Evolutionary conservation across 768 basidiomycete genomes (phyloP), one percentile per base, ranked within the genome.

Genomic region (Lactarius psammicola): DNA sequence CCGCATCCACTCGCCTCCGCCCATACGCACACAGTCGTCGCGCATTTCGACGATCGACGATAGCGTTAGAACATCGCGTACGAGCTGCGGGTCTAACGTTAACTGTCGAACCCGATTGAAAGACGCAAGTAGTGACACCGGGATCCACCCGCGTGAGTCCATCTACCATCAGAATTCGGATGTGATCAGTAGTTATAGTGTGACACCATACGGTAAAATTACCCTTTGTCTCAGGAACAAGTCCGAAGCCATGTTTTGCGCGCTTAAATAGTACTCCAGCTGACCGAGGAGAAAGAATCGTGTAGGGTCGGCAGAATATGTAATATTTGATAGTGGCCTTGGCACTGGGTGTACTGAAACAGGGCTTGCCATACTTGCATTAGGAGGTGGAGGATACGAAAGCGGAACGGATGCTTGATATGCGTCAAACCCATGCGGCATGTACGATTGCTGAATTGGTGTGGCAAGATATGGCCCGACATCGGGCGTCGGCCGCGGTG

Each of bases 261-360:
- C 81, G 70, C 93, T 92, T 70, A 98, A 81, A 78, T 96, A 98
- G 75, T 94, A 97, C 76, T 96, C 95, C 59, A 96, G 77, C 75
- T 96, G 90, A 1, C 85, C 88, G 53, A 96, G 82, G 31, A 96
- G 79, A 73, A 84, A 86, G 71, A 82, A 88, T 57, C 86, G 76
- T 58, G 83, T 85, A 28, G 84, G 76, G 72, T 95, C 92, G 15
- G 91, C 73, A 2, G 85, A 81, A 77, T 84, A 87, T 5, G 81
- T 70, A 17, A 85, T 59, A 18, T 73, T 73, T 2, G 83, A 76
- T 54, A 80, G 62, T 4, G 87, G 83, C 23, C 79, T 74, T 2
- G 85, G 84, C 20, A 86, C 72, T 11, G 77, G 75, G 38, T 72
- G 40, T 75, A 79, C 51, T 75, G 78, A n/a, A 56, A 65, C 51